Conservation (phyloP, 148 eudicot genomes). For the Bassia scoparia region DNA sequence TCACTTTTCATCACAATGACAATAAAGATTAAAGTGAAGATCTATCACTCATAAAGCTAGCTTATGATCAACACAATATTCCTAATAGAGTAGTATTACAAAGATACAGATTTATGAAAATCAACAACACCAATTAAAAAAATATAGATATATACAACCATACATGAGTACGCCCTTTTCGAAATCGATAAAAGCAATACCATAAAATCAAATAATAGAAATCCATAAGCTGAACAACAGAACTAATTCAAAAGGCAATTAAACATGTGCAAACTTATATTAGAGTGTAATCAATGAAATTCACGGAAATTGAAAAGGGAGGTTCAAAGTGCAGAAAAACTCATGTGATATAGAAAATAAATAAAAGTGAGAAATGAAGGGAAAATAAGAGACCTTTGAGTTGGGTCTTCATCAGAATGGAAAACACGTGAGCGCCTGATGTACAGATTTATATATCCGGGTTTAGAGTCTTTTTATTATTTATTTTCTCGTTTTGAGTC, state of each 20-base stretch:
- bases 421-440: constrained; percentile 55
- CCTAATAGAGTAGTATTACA: background rate
- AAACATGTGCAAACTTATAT: background rate
- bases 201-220: background rate
- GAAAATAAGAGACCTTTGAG: constrained; percentile 39
- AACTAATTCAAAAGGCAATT: no score
- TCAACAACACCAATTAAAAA: background rate
- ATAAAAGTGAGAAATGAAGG: background rate
- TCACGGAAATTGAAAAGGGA: no score
- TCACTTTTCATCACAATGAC: constrained; percentile 11
- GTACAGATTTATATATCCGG: no score
- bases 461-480: no score
- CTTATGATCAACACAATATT: background rate
- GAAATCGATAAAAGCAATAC: no score
- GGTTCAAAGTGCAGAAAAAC: background rate
- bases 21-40: background rate
- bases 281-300: background rate
- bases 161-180: background rate
- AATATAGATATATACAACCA: background rate
- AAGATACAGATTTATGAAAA: background rate
- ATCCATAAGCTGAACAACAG: no score
- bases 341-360: no score
- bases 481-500: no score
- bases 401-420: constrained; percentile 49
- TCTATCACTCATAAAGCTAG: background rate